A percentile compares a stretch with the other conserved stretches of the same genome.
phyloP scores from a whole-genome alignment of 2,329 filamentous ascomycete species.

The Fusarium sp. region DNA sequence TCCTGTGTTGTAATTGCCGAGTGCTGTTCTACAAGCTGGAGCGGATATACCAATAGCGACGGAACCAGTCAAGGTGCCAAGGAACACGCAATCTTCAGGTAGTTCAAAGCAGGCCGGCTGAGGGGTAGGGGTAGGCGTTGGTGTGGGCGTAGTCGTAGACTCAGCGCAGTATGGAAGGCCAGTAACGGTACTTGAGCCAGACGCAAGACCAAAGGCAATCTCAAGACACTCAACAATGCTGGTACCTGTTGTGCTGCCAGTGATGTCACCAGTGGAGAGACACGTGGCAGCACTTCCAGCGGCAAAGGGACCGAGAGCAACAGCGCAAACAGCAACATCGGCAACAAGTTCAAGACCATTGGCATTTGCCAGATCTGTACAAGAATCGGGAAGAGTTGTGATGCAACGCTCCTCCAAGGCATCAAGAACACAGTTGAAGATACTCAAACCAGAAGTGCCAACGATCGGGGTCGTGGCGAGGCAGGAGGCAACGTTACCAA shows the following conservation, averaged over 20 bases:
- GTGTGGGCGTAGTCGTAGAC: background rate
- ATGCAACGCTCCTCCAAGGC: background rate
- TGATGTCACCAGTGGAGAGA: background rate
- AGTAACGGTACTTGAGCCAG: background rate
- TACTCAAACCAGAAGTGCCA: background rate
- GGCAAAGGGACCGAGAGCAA: background rate
- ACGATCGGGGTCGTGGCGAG: background rate
- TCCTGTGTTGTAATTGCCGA: background rate
- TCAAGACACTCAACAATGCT: background rate
- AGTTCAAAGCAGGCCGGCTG: background rate
- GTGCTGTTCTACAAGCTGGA: background rate
- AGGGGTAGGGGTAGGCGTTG: background rate
- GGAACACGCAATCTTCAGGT: rapidly evolving
- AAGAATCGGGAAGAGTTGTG: background rate
- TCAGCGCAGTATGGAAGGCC: background rate
- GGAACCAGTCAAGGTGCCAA: background rate
- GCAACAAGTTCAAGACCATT: background rate
- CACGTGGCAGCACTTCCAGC: background rate
- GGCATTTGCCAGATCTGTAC: background rate
- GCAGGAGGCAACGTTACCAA: background rate
- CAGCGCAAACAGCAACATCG: background rate
- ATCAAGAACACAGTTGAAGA: background rate
- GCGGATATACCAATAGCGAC: background rate
- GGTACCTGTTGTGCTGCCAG: background rate
- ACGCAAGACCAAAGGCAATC: background rate